A percentile compares a stretch with the other conserved stretches of the same genome.
Evolutionary conservation across 2,329 filamentous ascomycete species (phyloP).

Genomic region (Pyrenochaeta sp.): DNA sequence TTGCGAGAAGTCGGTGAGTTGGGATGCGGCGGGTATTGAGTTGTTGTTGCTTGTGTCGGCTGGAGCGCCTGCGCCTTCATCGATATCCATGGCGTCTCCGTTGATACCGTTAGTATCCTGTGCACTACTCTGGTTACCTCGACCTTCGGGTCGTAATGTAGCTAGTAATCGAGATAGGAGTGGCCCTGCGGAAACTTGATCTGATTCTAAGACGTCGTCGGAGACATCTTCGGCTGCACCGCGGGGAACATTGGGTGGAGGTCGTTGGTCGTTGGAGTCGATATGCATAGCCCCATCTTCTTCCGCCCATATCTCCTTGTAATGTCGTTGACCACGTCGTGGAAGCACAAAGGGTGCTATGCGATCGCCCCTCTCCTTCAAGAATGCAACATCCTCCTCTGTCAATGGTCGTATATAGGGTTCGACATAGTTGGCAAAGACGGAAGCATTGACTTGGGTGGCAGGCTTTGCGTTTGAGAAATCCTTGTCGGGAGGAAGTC

Average conservation of each 20-base stretch:
- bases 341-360: constrained; percentile 85
- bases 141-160: constrained; percentile 79
- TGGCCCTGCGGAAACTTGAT: constrained; percentile 87
- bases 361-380: constrained; percentile 87
- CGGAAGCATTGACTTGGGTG: constrained; percentile 92
- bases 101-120: constrained; percentile 64
- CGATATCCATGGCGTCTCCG: constrained; percentile 56
- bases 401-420: constrained; percentile 88
- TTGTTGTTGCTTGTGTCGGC: constrained; percentile 46
- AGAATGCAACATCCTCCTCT: constrained; percentile 92
- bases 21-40: constrained; percentile 71
- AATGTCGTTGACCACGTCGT: constrained; percentile 81
- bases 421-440: constrained; percentile 91
- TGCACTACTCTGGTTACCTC: constrained; percentile 61
- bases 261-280: constrained; percentile 72
- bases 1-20: constrained; percentile 77
- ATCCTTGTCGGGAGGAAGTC: constrained; percentile 89
- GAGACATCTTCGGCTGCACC: constrained; percentile 87
- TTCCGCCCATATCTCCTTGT: constrained; percentile 90
- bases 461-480: constrained; percentile 93
- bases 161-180: constrained; percentile 82
- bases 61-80: constrained; percentile 49
- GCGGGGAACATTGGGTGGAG: constrained; percentile 80
- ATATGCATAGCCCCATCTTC: constrained; percentile 84
- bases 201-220: constrained; percentile 85